Evolutionary conservation across 2,329 filamentous ascomycete genomes (phyloP).

Genomic region (Colletotrichum sp.): DNA sequence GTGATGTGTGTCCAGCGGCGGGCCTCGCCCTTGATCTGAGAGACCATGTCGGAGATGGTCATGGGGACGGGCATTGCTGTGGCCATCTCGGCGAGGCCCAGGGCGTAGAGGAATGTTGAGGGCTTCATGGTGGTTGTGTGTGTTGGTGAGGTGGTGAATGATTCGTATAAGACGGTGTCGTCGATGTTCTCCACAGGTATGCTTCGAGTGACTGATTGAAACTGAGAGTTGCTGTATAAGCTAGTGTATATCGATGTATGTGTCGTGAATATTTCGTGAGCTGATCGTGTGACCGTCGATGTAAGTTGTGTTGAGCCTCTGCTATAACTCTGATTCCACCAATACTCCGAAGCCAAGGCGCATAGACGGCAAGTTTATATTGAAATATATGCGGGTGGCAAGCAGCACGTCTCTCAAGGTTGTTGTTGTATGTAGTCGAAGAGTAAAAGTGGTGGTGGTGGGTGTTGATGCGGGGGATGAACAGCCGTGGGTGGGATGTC

Average conservation of each 20-base stretch:
- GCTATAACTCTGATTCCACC: background rate
- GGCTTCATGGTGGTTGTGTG: slow-evolving; percentile 7
- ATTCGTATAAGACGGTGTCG: background rate
- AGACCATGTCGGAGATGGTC: slow-evolving; percentile 4
- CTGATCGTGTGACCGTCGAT: background rate
- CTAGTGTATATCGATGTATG: background rate
- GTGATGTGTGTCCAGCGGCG: background rate
- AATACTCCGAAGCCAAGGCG: background rate
- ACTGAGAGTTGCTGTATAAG: background rate
- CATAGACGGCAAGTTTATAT: background rate
- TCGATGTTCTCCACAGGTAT: background rate
- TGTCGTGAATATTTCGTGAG: background rate
- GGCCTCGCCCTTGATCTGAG: background rate
- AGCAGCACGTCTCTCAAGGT: background rate
- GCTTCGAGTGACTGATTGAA: background rate
- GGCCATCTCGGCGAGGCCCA: background rate
- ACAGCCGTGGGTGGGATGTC: background rate
- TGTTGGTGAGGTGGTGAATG: background rate
- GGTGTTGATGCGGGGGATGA: background rate
- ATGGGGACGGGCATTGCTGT: slow-evolving; percentile 13
- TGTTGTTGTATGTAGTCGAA: background rate
- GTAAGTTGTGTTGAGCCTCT: background rate
- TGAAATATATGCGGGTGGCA: background rate
- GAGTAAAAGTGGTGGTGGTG: background rate
- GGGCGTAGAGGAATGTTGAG: slow-evolving; percentile 1